phyloP scores from a whole-genome alignment of 148 eudicot species.

The Cornus controversa region DNA sequence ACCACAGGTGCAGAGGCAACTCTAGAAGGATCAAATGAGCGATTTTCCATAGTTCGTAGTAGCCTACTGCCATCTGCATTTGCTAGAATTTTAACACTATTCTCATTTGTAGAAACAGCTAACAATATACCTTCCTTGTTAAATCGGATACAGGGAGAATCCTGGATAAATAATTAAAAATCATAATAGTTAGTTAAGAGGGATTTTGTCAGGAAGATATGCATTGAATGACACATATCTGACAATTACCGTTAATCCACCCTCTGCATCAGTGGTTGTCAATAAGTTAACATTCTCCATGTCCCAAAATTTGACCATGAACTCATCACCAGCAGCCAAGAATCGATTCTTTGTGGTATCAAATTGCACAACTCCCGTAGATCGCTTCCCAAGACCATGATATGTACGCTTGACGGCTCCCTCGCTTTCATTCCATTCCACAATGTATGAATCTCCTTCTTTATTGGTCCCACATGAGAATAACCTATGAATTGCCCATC shows the following conservation, averaged over 20 bases:
- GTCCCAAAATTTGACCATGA: slow-evolving; percentile 78
- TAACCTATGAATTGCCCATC: slow-evolving; percentile 45
- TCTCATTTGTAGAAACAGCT: slow-evolving; percentile 87
- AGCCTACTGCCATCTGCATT: slow-evolving; percentile 67
- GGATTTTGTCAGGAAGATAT: neutral
- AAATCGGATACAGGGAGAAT: slow-evolving; percentile 87
- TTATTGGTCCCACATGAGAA: slow-evolving; percentile 94
- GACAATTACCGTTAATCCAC: slow-evolving; percentile 76
- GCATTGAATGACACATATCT: slow-evolving; percentile 4
- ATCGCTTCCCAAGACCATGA: slow-evolving; percentile 75
- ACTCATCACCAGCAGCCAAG: slow-evolving; percentile 90
- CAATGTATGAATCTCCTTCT: slow-evolving; percentile 90
- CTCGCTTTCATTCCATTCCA: slow-evolving; percentile 97
- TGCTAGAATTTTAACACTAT: slow-evolving; percentile 83
- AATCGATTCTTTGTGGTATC: slow-evolving; percentile 84
- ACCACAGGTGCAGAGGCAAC: slow-evolving; percentile 48
- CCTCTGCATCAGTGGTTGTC: slow-evolving; percentile 72
- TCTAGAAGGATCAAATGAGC: slow-evolving; percentile 68
- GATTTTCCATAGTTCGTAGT: slow-evolving; percentile 54
- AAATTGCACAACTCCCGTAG: slow-evolving; percentile 77
- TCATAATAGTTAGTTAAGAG: slow-evolving; percentile 16
- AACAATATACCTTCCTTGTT: slow-evolving; percentile 82
- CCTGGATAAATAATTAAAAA: slow-evolving; percentile 36
- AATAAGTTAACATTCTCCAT: slow-evolving; percentile 74
- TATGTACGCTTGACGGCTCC: slow-evolving; percentile 84